These are phyloP conservation scores for Spongospora subterranea DNA, from an alignment of 208 protist species.

Conservation along the genomic window DNA sequence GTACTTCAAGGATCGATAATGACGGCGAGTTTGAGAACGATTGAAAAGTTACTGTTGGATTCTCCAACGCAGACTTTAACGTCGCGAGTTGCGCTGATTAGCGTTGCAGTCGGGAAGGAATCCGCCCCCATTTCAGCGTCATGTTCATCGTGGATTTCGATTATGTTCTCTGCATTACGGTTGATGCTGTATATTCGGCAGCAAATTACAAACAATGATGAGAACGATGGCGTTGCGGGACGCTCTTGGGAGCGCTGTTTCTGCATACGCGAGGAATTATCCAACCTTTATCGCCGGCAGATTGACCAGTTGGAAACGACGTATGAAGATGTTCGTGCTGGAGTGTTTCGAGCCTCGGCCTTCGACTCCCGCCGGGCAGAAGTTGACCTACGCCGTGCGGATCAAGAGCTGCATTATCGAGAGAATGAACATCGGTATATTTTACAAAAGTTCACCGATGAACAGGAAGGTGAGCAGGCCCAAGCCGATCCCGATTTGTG, in stretches of 20 bases:
- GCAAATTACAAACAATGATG: constrained; percentile 9
- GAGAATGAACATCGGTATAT: constrained; percentile 25
- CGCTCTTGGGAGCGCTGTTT: constrained; percentile 38
- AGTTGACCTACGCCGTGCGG: background rate
- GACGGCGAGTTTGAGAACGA: background rate
- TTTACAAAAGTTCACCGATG: constrained; percentile 8
- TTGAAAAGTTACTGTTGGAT: background rate
- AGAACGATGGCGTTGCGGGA: constrained; percentile 11
- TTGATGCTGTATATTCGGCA: background rate
- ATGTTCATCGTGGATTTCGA: constrained; percentile 37
- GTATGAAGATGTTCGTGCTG: constrained; percentile 18
- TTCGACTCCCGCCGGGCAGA: constrained; percentile 2
- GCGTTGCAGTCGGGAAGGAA: constrained; percentile 18
- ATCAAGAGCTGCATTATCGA: background rate
- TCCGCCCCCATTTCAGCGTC: background rate
- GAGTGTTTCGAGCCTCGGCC: background rate
- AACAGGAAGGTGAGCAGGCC: background rate
- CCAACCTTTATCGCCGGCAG: background rate
- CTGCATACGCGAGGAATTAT: background rate
- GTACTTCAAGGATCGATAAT: constrained; percentile 38
- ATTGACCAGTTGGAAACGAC: background rate
- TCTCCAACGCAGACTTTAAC: background rate
- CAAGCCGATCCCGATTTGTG: background rate
- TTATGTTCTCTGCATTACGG: constrained; percentile 2
- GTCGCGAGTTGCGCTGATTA: background rate